phyloP scores from a whole-genome alignment of 1,284 basidiomycete genomes.

The Cryptococcus hybrid region DNA sequence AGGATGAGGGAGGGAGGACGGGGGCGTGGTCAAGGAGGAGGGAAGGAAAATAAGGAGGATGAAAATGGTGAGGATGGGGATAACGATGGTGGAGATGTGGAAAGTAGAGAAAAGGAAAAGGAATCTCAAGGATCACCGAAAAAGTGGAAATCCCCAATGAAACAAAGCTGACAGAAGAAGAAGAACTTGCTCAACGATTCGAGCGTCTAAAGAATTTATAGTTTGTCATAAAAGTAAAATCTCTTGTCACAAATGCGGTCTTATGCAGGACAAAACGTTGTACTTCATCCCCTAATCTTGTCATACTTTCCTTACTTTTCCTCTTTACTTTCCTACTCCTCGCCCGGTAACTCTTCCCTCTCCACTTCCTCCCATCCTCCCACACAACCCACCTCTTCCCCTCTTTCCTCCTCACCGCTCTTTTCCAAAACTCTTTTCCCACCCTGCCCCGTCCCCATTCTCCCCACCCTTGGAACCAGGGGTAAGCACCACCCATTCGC shows the following conservation, averaged over 20 bases:
- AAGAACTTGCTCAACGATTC: conserved; percentile 44
- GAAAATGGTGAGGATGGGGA: neutral
- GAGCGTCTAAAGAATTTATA: conserved; percentile 39
- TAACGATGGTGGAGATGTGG: no score
- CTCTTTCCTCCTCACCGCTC: conserved; percentile 28
- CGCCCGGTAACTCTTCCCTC: conserved; percentile 5
- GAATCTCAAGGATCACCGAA: conserved; percentile 1
- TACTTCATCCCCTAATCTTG: no score
- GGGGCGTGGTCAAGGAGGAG: conserved; percentile 28
- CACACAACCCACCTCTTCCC: conserved; percentile 32
- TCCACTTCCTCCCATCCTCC: conserved; percentile 27
- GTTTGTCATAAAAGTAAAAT: neutral
- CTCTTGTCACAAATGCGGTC: no score
- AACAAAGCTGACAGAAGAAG: conserved; percentile 34
- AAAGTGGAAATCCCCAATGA: conserved; percentile 1
- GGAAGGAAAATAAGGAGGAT: conserved; percentile 1
- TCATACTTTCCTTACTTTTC: no score
- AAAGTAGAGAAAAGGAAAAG: neutral
- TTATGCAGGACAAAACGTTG: no score
- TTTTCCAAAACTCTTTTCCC: conserved; percentile 33
- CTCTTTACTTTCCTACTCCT: neutral
- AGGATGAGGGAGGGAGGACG: neutral
- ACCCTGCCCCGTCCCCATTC: conserved; percentile 14
- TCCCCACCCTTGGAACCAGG: conserved; percentile 46
- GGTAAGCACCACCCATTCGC: conserved; percentile 48